phyloP scores from a whole-genome alignment of 257 asterid genomes.

The Handroanthus guayacan region DNA sequence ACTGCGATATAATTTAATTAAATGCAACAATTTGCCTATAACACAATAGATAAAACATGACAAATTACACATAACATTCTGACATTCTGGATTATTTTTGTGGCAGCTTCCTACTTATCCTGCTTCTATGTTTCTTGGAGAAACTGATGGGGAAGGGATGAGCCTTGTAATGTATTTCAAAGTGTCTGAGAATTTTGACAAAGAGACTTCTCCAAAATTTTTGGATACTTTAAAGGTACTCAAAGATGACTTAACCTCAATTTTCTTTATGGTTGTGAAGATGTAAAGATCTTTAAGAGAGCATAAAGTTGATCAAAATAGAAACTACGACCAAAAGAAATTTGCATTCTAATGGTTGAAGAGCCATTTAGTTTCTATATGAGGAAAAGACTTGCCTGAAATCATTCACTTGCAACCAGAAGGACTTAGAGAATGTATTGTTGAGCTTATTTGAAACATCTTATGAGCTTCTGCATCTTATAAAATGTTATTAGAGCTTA shows the following conservation, averaged over 20 bases:
- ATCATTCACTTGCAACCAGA: not conserved
- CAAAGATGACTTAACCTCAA: not conserved
- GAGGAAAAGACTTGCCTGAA: not conserved
- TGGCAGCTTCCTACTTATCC: slow-evolving; percentile 86
- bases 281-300: not conserved
- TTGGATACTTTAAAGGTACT: slow-evolving; percentile 73
- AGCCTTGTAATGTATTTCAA: slow-evolving; percentile 85
- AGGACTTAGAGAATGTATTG: too few relatives aligned
- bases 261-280: not conserved
- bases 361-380: too few relatives aligned
- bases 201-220: slow-evolving; percentile 54
- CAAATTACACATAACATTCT: not conserved
- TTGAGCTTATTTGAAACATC: too few relatives aligned
- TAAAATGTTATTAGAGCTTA: too few relatives aligned
- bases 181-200: slow-evolving; percentile 63
- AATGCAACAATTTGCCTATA: not conserved
- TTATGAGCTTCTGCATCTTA: too few relatives aligned
- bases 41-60: not conserved
- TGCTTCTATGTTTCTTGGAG: slow-evolving; percentile 79
- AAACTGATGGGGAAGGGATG: slow-evolving; percentile 84
- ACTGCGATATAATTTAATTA: not conserved
- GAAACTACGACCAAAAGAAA: not conserved
- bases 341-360: too few relatives aligned
- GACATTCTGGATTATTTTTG: slow-evolving; percentile 10
- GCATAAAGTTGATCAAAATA: not conserved